Base-by-base conservation (phyloP, 2,329 filamentous ascomycete genomes). In the Zymoseptoria tritici region DNA sequence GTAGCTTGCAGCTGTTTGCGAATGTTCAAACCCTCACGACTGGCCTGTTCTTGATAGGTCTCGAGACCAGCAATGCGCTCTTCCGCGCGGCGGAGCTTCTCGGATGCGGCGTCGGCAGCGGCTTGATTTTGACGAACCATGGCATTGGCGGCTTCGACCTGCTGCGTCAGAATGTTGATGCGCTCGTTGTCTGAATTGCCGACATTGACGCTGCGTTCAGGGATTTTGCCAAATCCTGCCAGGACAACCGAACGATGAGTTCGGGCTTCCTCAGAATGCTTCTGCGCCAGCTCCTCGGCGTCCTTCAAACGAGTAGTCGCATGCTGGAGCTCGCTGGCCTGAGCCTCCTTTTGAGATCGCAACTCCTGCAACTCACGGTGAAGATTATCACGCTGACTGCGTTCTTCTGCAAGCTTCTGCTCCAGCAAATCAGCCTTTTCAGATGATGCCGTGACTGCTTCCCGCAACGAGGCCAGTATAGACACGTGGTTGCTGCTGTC, bases 61-160 rank as follows among this genome's bases (percentile, higher is more conserved):
- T 99, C 94, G 3, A 99, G 82, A 6, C 94, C 94, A 4, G 94
- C 95, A 73, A 99, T 97, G 50, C 94, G 87, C 77, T 97, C 95
- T 76, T 99, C 95, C 3, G 94, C 94, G 60, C 88, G 88, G 57
- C 94, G 88, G 57, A 99, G 81, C 72, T 92, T 95, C 71, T 97
- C 91, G 0, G 91, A 88, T 2, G 92, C 91, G 24, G 81, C 78
- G 73, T 99, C 91, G 0, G 92, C 93, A 60, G 95, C 92, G 62
- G 87, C 82, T 73, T 97, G 91, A 67, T 96, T 96, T 70, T 91
- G 91, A 73, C 88, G 89, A 26, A 92, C 91, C 72, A 97, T 78
- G 1, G 80, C 81, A 68, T 90, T 95, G 16, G 93, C 89, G 51
- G 87, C 78, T 63, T 87, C 83, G 13, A 96, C 80, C 72, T 97